Evolutionary conservation across 768 basidiomycete genomes (phyloP), one percentile per base, ranked within the genome.

Genomic region (Psilocybe cubensis): DNA sequence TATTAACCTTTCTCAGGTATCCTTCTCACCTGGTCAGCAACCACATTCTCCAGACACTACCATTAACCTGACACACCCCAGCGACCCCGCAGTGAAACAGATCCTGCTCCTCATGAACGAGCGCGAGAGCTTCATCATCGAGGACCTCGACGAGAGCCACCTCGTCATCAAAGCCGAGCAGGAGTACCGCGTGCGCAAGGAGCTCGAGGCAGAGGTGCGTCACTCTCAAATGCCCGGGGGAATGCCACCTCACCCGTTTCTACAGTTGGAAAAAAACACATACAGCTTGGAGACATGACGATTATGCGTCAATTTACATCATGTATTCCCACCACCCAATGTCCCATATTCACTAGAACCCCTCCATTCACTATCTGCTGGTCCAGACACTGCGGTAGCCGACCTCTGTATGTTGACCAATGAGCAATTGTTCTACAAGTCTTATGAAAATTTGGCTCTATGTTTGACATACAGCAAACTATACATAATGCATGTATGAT

Each of bases 61-160:
- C 17, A 27, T 21, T 18, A 25, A 40, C 31, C 49, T 52, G 23
- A 50, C 24, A n/a, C 20, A 56, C 14, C 3, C 23, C 65, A 94
- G 93, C 67, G 93, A 95, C 70, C 85, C 91, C 1, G 92, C 92
- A 1, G 93, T 95, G 58, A 95, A 94, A 72, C 91, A 94, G 68
- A 92, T 94, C 54, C 78, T 94, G 31, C 76, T 93, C 50, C 76
- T 84, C 29, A 85, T 94, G 87, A 91, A 94, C 68, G 90, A 94
- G 66, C 87, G 82, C 66, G 78, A 83, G 8, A 83, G 79, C 52
- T 95, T 95, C 70, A 87, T 95, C 60, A 91, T 95, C 58, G 89
- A 94, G 64, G 93, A 95, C 65, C 70, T 95, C 23, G 93, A 94
- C 67, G 91, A 93, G 63, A 82, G 85, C 59, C 91, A 94, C 72